Conservation (phyloP, 495 filamentous ascomycete genomes). For the Peziza echinospora region DNA sequence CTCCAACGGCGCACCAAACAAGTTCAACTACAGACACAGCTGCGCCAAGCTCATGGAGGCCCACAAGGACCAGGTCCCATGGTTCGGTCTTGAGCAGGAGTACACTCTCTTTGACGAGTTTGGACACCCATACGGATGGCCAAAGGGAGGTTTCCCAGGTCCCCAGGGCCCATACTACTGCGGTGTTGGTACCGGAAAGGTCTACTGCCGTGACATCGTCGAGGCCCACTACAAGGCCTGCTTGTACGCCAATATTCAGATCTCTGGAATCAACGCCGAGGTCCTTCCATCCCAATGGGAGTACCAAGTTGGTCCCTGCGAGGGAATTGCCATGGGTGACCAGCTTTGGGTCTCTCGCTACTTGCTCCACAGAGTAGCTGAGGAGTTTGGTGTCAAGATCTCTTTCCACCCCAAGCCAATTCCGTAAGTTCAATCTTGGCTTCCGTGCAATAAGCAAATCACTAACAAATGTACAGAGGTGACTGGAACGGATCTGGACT, state of each 20-base stretch:
- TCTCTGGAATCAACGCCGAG: constrained; percentile 97
- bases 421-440: constrained; percentile 23
- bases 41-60: constrained; percentile 72
- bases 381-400: constrained; percentile 92
- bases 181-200: constrained; percentile 90
- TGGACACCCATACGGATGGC: constrained; percentile 89
- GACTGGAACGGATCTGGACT: constrained; percentile 99
- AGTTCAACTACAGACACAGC: constrained; percentile 93
- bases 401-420: constrained; percentile 97
- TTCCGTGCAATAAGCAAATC: neutral
- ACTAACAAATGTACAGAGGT: constrained; percentile 25
- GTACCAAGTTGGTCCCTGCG: constrained; percentile 92
- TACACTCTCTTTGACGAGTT: constrained; percentile 77
- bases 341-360: constrained; percentile 95
- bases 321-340: constrained; percentile 86
- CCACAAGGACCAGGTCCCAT: constrained; percentile 61
- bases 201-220: constrained; percentile 95
- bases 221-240: constrained; percentile 98
- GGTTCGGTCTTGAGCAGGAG: constrained; percentile 98
- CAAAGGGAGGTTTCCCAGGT: constrained; percentile 84
- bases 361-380: constrained; percentile 85
- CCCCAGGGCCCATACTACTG: constrained; percentile 98
- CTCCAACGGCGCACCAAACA: constrained; percentile 88
- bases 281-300: constrained; percentile 99
- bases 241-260: constrained; percentile 73